Evolutionary conservation across 106 monocot genomes (phyloP), one percentile per base, ranked within the genome.

Genomic region (Platanthera guangdongensis): DNA sequence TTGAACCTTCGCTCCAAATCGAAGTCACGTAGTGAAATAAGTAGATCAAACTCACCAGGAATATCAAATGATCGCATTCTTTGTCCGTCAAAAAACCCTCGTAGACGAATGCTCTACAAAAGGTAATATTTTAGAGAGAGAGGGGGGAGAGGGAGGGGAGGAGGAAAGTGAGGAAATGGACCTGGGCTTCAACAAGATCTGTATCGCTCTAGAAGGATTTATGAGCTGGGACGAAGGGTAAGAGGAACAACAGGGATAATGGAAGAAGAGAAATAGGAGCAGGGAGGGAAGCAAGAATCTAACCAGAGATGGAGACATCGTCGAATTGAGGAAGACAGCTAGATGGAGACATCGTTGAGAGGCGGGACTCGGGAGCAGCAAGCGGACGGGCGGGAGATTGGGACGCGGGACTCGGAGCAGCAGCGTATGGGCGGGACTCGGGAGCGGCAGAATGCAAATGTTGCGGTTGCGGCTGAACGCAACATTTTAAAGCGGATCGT

Each of bases 151-250:
- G 15, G 2, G 9, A 14, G 10, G 25, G 7, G 60, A 63, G 45
- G 47, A 32, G 12, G 39, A 54, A 71, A 6, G 60, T 60, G 64
- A 15, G 7, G 6, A 9, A 13, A 4, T 3, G 1, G 4, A 95
- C 95, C 95, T 92, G 22, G 92, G 95, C 25, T 90, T 95, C 83
- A 73, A 88, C 3, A 90, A 95, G 78, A 95, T 75, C 92, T 90
- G 95, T 77, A 74, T 88, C 21, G 85, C 81, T 82, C 60, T 85
- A 67, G 77, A 75, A 15, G 90, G 86, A 51, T 85, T 50, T 55
- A 92, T 75, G 68, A 78, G 14, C 70, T 75, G 47, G 21, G 47
- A 16, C 11, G 77, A 54, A 52, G 74, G 51, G 6, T 9, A 52
- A 19, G 72, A 60, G 64, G 54, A 74, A 65, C 46, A 50, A 3